phyloP scores from a whole-genome alignment of 2,329 filamentous ascomycete genomes.

The Monilinia laxa region DNA sequence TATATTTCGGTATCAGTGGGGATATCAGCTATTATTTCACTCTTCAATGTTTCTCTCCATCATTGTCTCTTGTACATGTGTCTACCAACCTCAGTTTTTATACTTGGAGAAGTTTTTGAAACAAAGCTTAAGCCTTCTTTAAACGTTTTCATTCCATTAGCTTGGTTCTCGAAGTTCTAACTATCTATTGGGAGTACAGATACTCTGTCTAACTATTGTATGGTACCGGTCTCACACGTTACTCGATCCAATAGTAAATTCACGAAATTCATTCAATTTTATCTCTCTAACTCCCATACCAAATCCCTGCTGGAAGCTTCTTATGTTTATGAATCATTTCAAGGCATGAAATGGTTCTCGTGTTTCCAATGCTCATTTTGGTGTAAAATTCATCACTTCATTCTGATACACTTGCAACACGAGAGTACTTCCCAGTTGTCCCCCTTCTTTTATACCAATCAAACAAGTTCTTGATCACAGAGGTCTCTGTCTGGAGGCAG shows the following conservation, averaged over 20 bases:
- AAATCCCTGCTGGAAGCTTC: background rate
- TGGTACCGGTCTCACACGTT: no score
- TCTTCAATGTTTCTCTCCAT: background rate
- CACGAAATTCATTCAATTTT: background rate
- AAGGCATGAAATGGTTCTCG: background rate
- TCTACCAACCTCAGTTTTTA: background rate
- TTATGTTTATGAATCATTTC: no score
- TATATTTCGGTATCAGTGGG: constrained; percentile 15
- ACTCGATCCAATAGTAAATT: background rate
- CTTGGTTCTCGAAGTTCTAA: background rate
- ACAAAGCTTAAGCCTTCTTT: no score
- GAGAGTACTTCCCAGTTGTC: background rate
- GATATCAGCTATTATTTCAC: background rate
- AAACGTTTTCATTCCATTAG: background rate
- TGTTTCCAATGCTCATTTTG: background rate
- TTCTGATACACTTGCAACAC: background rate
- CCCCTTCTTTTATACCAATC: background rate
- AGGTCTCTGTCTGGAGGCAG: background rate
- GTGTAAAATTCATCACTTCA: background rate
- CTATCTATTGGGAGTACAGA: no score
- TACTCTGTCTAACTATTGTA: no score
- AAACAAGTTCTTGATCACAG: background rate
- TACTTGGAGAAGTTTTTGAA: background rate
- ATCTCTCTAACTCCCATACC: background rate
- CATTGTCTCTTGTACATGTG: no score